phyloP scores from a whole-genome alignment of 169 alveolate genomes.

The Toxoplasma gondii region DNA sequence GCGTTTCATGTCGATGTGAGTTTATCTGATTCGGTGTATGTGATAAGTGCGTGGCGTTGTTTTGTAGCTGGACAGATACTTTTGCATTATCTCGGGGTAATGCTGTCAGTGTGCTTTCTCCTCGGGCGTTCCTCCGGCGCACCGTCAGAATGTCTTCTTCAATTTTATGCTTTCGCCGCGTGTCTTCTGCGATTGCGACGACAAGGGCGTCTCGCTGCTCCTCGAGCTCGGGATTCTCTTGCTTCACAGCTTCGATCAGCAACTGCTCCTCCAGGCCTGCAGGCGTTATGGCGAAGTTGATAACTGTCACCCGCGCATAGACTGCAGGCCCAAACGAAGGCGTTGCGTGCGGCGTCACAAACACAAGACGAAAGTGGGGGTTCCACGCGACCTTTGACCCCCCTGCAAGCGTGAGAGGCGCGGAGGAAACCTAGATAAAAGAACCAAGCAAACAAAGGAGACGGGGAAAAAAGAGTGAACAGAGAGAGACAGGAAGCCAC shows the following conservation, averaged over 20 bases:
- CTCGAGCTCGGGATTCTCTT: slow-evolving; percentile 91
- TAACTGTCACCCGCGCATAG: slow-evolving; percentile 87
- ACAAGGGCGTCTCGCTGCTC: slow-evolving; percentile 86
- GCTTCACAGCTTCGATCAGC: slow-evolving; percentile 90
- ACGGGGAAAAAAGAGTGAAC: too few relatives aligned
- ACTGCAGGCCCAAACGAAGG: neutral
- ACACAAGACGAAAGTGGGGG: neutral
- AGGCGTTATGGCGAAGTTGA: slow-evolving; percentile 94
- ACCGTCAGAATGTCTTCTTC: slow-evolving; percentile 90
- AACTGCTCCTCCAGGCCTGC: slow-evolving; percentile 93
- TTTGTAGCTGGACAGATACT: too few relatives aligned
- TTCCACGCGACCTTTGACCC: neutral
- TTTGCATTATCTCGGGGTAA: too few relatives aligned
- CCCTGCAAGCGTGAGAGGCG: too few relatives aligned
- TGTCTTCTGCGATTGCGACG: slow-evolving; percentile 86
- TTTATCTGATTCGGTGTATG: too few relatives aligned
- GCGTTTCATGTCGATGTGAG: too few relatives aligned
- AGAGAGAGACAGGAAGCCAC: too few relatives aligned
- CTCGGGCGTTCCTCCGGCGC: neutral
- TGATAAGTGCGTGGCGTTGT: too few relatives aligned
- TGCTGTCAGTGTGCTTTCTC: too few relatives aligned
- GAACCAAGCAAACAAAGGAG: too few relatives aligned
- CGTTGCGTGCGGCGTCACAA: neutral
- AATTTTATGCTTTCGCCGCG: slow-evolving; percentile 83
- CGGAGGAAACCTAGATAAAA: too few relatives aligned